A percentile compares a stretch with the other conserved stretches of the same genome.
phyloP scores from a whole-genome alignment of 2,329 filamentous ascomycete genomes.

The Fusarium subtropicale region DNA sequence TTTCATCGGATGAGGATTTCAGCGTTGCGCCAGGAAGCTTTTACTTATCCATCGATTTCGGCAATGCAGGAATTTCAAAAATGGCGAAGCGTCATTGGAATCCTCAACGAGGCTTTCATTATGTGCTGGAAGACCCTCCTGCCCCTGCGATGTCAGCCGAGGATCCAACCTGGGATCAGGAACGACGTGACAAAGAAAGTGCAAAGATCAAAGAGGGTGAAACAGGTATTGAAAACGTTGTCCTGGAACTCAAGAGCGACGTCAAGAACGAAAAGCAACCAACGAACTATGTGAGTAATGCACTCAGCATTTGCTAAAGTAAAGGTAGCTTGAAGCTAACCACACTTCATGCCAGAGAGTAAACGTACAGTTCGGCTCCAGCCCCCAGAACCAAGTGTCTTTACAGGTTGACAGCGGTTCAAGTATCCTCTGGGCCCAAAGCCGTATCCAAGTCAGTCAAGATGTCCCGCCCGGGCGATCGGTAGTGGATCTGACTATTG shows the following conservation, averaged over 20 bases:
- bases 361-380: neutral
- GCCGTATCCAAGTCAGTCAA: neutral
- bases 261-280: neutral
- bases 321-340: neutral
- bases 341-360: neutral
- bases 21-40: neutral
- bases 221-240: neutral
- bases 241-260: neutral
- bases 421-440: neutral
- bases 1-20: neutral
- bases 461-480: neutral
- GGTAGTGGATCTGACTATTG: neutral
- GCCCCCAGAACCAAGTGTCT: neutral
- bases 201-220: neutral
- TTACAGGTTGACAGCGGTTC: neutral
- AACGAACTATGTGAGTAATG: neutral
- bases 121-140: neutral
- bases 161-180: neutral
- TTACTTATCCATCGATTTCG: neutral
- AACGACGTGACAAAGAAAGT: neutral
- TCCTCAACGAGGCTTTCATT: neutral
- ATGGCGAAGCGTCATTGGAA: neutral
- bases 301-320: no score
- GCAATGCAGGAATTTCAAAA: neutral
- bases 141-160: neutral